Evolutionary conservation across 2,329 filamentous ascomycete species (phyloP).

Genomic region (Lasiodiplodia sp.): DNA sequence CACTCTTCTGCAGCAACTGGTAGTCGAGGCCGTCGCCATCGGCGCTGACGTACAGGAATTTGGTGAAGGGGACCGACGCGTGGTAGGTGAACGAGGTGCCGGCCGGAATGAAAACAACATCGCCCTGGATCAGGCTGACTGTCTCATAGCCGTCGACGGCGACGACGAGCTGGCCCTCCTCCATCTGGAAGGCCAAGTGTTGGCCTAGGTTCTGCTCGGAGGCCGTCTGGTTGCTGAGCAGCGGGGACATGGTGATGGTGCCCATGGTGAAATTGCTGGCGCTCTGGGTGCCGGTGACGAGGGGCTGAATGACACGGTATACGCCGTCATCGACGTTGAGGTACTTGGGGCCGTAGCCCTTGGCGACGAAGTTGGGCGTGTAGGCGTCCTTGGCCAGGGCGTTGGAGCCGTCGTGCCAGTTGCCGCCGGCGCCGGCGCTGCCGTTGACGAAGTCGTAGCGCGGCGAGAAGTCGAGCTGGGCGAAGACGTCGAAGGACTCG

Average conservation of each 20-base stretch:
- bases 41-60: slow-evolving; percentile 37
- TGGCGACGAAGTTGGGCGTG: slow-evolving; percentile 54
- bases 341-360: slow-evolving; percentile 56
- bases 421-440: slow-evolving; percentile 42
- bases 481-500: slow-evolving; percentile 53
- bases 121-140: slow-evolving; percentile 44
- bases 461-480: slow-evolving; percentile 50
- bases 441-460: slow-evolving; percentile 53
- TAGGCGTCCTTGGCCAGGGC: slow-evolving; percentile 40
- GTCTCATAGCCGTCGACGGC: slow-evolving; percentile 41
- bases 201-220: slow-evolving; percentile 34
- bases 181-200: slow-evolving; percentile 49
- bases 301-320: slow-evolving; percentile 55
- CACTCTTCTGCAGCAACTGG: slow-evolving; percentile 33
- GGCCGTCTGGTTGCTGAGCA: slow-evolving; percentile 32
- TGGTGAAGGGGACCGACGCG: slow-evolving; percentile 36
- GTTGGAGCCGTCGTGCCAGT: slow-evolving; percentile 52
- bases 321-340: slow-evolving; percentile 45
- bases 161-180: slow-evolving; percentile 48
- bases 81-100: slow-evolving; percentile 46
- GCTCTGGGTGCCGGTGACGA: slow-evolving; percentile 51
- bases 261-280: slow-evolving; percentile 54
- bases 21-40: slow-evolving; percentile 35
- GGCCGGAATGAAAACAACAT: slow-evolving; percentile 50
- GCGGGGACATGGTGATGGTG: slow-evolving; percentile 50